Evolutionary conservation across 83 land plant species (phyloP), one percentile per base, ranked within the genome.

Genomic region (Diphasiastrum complanatum): DNA sequence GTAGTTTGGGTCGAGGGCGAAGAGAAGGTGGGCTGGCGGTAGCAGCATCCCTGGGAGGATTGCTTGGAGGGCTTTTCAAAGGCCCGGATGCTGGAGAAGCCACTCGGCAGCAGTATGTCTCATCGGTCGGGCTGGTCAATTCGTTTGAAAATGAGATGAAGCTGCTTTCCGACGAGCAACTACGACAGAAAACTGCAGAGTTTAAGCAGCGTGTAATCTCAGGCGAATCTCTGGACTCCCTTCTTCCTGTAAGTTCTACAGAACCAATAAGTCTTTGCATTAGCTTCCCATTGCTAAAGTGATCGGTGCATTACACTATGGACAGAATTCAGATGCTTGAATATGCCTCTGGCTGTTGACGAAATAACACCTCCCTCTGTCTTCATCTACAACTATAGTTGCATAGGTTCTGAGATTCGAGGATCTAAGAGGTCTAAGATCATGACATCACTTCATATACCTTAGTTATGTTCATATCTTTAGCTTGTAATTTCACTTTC

Each of bases 151-250:
- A 75, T 3, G 66, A 82, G 59, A 72, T 86, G 46, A 75, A 83
- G 8, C 36, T 47, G 6, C 58, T 95, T 11, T 60, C 81, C 1
- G 97, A 95, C 66, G 80, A 79, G 30, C 71, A 79, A 45, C 64
- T 95, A 38, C 72, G 99, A 50, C 82, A 73, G n/a, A 68, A 65
- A 62, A 89, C 99, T 22, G 59, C 62, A 12, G 61, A 61, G 31
- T 66, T 95, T 66, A 78, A 70, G 62, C 68, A 80, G 67, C 82
- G 99, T 1, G 77, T 81, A 1, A 41, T 23, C 45, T 26, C 55
- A 5, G 90, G 89, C 0, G 95, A 86, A 30, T 73, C 90, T 0
- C 24, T 95, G 52, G 99, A 95, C 41, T 81, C 93, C 6, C 63
- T 95, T 40, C 69, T 95, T 10, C 93, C 97, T 46, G 99, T 95